Evolutionary conservation across 163 green algal species (phyloP).

Genomic region (Smithsoniella earleae): DNA sequence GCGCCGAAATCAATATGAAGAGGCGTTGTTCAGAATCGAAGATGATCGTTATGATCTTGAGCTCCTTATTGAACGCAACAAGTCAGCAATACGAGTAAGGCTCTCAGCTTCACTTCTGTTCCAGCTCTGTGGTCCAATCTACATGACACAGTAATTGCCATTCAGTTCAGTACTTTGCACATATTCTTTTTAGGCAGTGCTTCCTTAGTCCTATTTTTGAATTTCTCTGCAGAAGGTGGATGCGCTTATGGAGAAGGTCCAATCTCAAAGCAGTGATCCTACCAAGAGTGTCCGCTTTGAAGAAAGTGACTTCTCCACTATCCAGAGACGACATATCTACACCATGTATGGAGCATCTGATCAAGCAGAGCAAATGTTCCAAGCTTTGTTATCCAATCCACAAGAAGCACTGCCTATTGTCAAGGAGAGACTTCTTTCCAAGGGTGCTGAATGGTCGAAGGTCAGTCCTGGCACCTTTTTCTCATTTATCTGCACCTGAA

Average conservation of each 20-base stretch:
- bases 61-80: constrained; percentile 84
- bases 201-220: too few relatives aligned
- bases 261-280: too few relatives aligned
- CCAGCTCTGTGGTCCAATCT: neutral
- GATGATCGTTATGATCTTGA: constrained; percentile 97
- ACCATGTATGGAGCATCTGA: neutral
- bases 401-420: constrained; percentile 26
- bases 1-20: constrained; percentile 99
- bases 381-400: constrained; percentile 15
- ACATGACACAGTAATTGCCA: too few relatives aligned
- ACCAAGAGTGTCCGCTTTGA: constrained; percentile 15
- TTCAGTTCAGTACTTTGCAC: too few relatives aligned
- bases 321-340: constrained; percentile 12
- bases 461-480: too few relatives aligned
- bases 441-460: constrained; percentile 21
- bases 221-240: constrained; percentile 42
- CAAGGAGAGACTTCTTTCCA: neutral
- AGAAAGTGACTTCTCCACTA: constrained; percentile 14
- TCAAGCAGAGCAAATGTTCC: constrained; percentile 8
- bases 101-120: too few relatives aligned
- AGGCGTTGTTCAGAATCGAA: constrained; percentile 85
- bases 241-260: constrained; percentile 37
- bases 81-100: constrained; percentile 48
- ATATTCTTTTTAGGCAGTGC: too few relatives aligned
- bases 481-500: too few relatives aligned